Evolutionary conservation across 805 yeast genomes (phyloP), one percentile per base, ranked within the genome.

Genomic region (Schizosaccharomyces cryophilus): DNA sequence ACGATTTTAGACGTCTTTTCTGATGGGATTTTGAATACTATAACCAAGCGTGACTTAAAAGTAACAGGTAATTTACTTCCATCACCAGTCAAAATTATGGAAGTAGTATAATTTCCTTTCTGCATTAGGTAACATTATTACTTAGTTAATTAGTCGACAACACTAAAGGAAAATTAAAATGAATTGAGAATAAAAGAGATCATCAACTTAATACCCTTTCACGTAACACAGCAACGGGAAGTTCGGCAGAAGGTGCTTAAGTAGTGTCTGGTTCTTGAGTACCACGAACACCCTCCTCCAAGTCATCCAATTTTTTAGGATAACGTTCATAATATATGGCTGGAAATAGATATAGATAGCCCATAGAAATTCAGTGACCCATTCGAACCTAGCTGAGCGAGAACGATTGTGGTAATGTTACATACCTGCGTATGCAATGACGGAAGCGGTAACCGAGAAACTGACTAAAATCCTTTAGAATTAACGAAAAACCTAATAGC

Each of bases 31-130:
- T 77, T 75, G 68, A 80, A 85, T 0, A 89, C 76, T 61, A 83
- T 78, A 65, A 93, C 75, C 69, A 85, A 87, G 67, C 87, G 89
- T 1, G 95, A 84, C 67, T 88, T 87, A 0, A 95, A 84, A 13
- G 86, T 80, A 21, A 82, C 80, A 1, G 88, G 87, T 38, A 93
- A 69, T 60, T 74, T 77, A 42, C 71, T 67, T 0, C 87, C 93
- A 69, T 88, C 87, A 1, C 95, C 87, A 0, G 96, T 79, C 2
- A 93, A 66, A 61, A 79, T 80, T 54, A 93, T 70, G 5, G 85
- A 81, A 0, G 96, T 87, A 58, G 93, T 75, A 60, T 77, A 75
- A 65, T 84, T 87, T 51, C 35, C 26, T 51, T 29, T 51, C 56
- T 17, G 35, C 56, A 51, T 7, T 51, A 7, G 56, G 56, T 29